Evolutionary conservation across 345 rosid species (phyloP), one percentile per base, ranked within the genome.

Genomic region (Acer yangbiense): DNA sequence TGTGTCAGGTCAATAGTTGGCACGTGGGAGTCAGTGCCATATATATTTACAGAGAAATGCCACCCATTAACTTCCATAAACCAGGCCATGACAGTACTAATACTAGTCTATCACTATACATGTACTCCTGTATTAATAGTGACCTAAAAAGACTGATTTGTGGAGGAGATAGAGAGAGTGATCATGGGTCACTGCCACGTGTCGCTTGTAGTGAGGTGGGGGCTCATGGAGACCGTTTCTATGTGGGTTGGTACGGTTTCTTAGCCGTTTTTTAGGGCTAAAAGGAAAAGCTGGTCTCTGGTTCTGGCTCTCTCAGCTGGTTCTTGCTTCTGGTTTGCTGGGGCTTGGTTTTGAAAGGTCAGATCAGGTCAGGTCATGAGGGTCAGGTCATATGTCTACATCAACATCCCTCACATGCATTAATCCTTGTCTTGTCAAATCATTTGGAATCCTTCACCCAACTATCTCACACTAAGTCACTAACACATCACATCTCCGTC

Each of bases 11-110:
- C 41, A 41, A 50, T 77, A 72, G 79, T 52, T 85, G 58, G 78
- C 82, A 82, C 85, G 83, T 82, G 83, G 83, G 83, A 85, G 85
- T 82, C 87, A 82, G 87, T 80, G 87, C 85, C 62, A 20, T 3
- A 12, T 32, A 58, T 54, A 60, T 35, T n/a, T 20, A 14, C 72
- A 46, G 2, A 48, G 32, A 20, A 50, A 23, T 11, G 10, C 54
- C 63, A 41, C 39, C 67, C 76, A 35, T 35, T 35, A 73, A 60
- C 35, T 41, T 41, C 27, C 3, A 16, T 29, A 50, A 70, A 25
- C 20, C 17, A 52, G 21, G 54, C 29, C 44, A 35, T 35, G 39
- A 4, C 17, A 68, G 18, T 21, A 35, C n/a, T 35, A 35, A 35
- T 35, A 5, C 39, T 35, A 35, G 39, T 35, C 39, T 6, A 35